These are phyloP conservation scores for Phlebiopsis gigantea DNA, from an alignment of 768 basidiomycete genomes.

Conservation along the genomic window DNA sequence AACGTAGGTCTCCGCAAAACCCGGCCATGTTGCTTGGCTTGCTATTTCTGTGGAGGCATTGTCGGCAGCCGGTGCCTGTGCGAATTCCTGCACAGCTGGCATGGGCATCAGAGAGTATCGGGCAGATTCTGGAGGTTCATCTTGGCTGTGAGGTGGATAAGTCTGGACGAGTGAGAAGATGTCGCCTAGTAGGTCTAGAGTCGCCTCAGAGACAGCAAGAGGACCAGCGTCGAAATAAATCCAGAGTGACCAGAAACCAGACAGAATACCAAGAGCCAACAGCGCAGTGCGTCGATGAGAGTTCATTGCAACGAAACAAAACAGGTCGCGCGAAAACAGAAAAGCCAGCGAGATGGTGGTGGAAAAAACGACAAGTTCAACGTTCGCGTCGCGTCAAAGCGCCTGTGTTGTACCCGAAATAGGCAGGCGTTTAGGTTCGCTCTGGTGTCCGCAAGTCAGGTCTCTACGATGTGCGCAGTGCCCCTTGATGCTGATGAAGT, in stretches of 20 bases:
- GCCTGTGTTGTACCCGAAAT: too few relatives aligned
- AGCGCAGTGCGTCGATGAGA: conserved; percentile 1
- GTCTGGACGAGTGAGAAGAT: background rate
- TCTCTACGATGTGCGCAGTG: too few relatives aligned
- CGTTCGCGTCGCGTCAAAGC: too few relatives aligned
- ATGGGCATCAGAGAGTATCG: background rate
- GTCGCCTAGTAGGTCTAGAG: background rate
- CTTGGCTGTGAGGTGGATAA: background rate
- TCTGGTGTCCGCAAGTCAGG: too few relatives aligned
- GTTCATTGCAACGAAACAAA: background rate
- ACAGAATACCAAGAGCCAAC: background rate
- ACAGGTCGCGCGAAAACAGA: too few relatives aligned
- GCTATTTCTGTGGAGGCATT: background rate
- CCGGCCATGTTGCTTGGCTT: background rate
- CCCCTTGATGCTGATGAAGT: too few relatives aligned
- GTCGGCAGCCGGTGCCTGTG: background rate
- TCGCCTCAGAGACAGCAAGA: background rate
- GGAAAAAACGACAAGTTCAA: too few relatives aligned
- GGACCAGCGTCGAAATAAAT: conserved; percentile 5
- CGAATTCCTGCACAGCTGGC: background rate
- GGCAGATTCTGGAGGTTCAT: background rate
- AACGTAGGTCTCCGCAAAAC: conserved; percentile 44
- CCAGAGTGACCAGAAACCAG: conserved; percentile 4
- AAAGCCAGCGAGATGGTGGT: too few relatives aligned
- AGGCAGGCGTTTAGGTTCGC: too few relatives aligned